These are phyloP conservation scores for Xylariales sp. DNA, from an alignment of 2,329 filamentous ascomycete genomes.

Conservation along the genomic window DNA sequence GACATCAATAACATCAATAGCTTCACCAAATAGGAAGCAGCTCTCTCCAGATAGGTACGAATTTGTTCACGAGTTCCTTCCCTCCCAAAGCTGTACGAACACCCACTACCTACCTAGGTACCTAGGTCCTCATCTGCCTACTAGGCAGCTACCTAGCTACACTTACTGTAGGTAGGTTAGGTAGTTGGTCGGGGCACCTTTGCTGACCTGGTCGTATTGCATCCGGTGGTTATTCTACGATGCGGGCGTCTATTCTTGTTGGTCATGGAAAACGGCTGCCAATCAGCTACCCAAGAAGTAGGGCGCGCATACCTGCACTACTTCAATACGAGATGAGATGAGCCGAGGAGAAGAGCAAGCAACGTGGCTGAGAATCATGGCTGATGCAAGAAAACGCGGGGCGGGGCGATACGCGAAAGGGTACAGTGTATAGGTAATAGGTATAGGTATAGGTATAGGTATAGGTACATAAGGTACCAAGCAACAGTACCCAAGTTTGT, in stretches of 20 bases:
- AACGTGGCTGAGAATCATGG: conserved; percentile 33
- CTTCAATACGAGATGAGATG: conserved; percentile 35
- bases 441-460: too few relatives aligned
- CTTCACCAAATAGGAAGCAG: conserved; percentile 1
- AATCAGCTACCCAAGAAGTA: conserved; percentile 27
- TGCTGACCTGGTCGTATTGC: conserved; percentile 25
- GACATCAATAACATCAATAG: neutral
- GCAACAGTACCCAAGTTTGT: neutral
- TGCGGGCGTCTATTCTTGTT: conserved; percentile 12
- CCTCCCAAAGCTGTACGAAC: too few relatives aligned
- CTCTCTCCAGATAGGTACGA: neutral
- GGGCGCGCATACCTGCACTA: conserved; percentile 30
- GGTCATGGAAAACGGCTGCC: conserved; percentile 14
- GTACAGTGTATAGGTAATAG: neutral
- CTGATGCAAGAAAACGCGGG: conserved; percentile 25
- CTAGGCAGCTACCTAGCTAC: neutral
- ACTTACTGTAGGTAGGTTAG: neutral
- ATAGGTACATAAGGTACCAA: neutral
- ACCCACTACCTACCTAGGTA: too few relatives aligned
- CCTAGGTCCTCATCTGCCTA: too few relatives aligned
- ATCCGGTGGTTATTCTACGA: conserved; percentile 13
- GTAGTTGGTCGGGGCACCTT: conserved; percentile 14
- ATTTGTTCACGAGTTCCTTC: too few relatives aligned
- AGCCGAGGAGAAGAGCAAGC: conserved; percentile 22
- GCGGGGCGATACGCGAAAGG: conserved; percentile 4